Conservation (phyloP, 345 rosid genomes). For the Turritis glabra region DNA sequence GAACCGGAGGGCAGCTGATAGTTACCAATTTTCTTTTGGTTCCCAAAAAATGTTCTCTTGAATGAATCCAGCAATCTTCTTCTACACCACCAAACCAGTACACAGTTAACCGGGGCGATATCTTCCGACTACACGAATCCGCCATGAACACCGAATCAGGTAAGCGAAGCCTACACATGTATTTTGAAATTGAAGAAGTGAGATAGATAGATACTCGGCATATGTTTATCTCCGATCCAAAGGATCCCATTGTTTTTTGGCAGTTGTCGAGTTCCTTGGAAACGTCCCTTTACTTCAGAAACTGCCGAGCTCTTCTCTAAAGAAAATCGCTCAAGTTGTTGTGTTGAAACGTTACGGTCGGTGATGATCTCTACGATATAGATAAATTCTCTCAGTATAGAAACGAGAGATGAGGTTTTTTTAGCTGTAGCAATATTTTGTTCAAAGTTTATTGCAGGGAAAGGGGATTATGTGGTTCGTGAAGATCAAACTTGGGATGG, state of each 20-base stretch:
- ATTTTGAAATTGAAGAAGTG: background rate
- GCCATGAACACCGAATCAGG: conserved; percentile 56
- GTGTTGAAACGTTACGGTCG: conserved; percentile 58
- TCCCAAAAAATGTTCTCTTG: too few species aligned
- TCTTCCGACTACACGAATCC: background rate
- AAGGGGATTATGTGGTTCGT: conserved; percentile 70
- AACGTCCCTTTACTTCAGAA: conserved; percentile 82
- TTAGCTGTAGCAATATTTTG: too few species aligned
- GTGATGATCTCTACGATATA: conserved; percentile 11
- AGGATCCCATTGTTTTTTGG: background rate
- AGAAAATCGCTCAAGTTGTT: conserved; percentile 62
- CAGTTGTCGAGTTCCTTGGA: conserved; percentile 78
- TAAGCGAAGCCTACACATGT: background rate
- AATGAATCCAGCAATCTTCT: too few species aligned
- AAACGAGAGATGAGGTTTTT: too few species aligned
- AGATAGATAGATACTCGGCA: background rate
- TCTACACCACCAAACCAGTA: background rate
- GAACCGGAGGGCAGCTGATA: too few species aligned
- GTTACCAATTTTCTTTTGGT: too few species aligned
- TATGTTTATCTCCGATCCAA: background rate
- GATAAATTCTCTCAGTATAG: too few species aligned
- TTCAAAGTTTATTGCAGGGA: conserved; percentile 47
- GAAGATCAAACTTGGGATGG: conserved; percentile 83
- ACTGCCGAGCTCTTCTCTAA: conserved; percentile 71
- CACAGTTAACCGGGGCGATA: background rate